These are phyloP conservation scores for Croton setiger DNA, from an alignment of 441 rosid genomes.

Conservation along the genomic window DNA sequence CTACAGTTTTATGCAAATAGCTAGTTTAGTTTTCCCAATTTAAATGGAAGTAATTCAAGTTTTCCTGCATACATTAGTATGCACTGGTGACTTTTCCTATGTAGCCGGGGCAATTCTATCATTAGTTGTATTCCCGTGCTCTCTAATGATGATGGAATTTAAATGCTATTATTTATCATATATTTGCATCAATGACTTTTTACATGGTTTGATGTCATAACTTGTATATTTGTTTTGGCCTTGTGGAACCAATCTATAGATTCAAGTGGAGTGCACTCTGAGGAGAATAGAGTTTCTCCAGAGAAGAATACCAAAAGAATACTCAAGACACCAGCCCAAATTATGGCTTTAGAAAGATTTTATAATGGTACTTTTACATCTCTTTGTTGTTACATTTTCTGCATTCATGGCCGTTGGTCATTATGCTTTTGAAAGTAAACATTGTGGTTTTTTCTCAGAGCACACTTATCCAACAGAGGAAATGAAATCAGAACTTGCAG, in stretches of 20 bases:
- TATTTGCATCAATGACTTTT: neutral
- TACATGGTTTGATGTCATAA: neutral
- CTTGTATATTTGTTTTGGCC: conserved; percentile 3
- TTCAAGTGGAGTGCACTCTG: conserved; percentile 50
- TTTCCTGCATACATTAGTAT: neutral
- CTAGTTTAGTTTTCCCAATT: conserved; percentile 1
- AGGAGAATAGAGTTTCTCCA: conserved; percentile 51
- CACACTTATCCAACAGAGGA: conserved; percentile 81
- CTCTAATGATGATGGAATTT: neutral
- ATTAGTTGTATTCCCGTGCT: neutral
- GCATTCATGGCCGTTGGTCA: conserved; percentile 8
- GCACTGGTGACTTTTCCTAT: neutral
- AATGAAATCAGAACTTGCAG: conserved; percentile 67
- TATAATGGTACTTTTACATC: conserved; percentile 52
- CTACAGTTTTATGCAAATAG: neutral
- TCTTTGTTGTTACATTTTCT: conserved; percentile 17
- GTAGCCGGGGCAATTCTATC: neutral
- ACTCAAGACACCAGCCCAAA: conserved; percentile 73
- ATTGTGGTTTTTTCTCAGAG: conserved; percentile 38
- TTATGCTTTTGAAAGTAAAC: conserved; percentile 17
- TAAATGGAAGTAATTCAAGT: neutral
- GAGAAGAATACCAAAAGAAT: conserved; percentile 59
- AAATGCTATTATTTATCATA: neutral
- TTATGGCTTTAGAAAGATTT: conserved; percentile 64
- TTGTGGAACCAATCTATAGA: conserved; percentile 33